Base-by-base conservation (phyloP, 306 rosid genomes). In the Vachellia pachyceras region DNA sequence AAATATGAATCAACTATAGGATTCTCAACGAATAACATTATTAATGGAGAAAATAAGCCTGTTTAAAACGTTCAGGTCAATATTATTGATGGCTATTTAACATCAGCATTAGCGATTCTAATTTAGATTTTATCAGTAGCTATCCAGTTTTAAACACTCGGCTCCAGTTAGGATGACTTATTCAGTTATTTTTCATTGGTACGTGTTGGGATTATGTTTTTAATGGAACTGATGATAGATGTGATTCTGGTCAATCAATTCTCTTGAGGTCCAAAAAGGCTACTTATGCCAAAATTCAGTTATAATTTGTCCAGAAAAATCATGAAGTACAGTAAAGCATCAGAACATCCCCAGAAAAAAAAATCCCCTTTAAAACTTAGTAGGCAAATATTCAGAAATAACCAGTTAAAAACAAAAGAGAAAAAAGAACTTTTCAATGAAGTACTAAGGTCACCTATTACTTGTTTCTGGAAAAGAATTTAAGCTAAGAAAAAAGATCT, bases 41-140 rank as follows among this genome's bases (percentile, higher is more conserved):
- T n/a, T 46, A 69, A 40, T 41, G 70, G 45, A 46, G 46, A 29
- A 75, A 61, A 10, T 60, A 67, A 75, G 25, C 35, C 58, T 22
- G 29, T 36, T 13, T 37, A 40, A 17, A 68, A n/a, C 47, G 5
- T 41, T n/a, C 39, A 29, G 44, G 82, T 40, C 47, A 11, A 58
- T 46, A 6, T 58, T 69, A 23, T 61, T 75, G 7, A 46, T 79
- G 50, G 25, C 69, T 68, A 63, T 79, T 61, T 29, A 55, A 17
- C 20, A 49, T 10, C 69, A 47, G 29, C 52, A 33, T 33, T 72
- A 6, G 49, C 46, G 14, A 13, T 13, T 81, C 35, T 36, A 74
- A 4, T 72, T 77, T 37, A 83, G 29, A 50, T 73, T 46, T 55
- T 44, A 44, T 76, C 18, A 46, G 40, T 71, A 71, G 73, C 49